phyloP scores from a whole-genome alignment of 164 flowering plant species.

The grape (Vitis vinifera) region ASM3070453v1 NC_081805.1:376501-377000 shows the following conservation, averaged over 20 bases:
- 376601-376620: too few relatives aligned
- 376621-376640: background rate
- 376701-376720: conserved; percentile 60
- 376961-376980: conserved; percentile 17
- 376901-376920: conserved; percentile 44
- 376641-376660: background rate
- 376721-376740: conserved; percentile 59
- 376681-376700: conserved; percentile 55
- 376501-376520: conserved; percentile 48
- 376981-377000: conserved; percentile 46
- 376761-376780: background rate
- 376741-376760: conserved; percentile 30
- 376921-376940: conserved; percentile 55
- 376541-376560: conserved; percentile 58
- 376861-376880: conserved; percentile 37
- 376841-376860: conserved; percentile 36
- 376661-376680: conserved; percentile 55
- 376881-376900: conserved; percentile 50
- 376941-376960: conserved; percentile 30
- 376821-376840: conserved; percentile 26
- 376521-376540: conserved; percentile 51
- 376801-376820: conserved; percentile 36
- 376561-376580: conserved; percentile 57
- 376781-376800: conserved; percentile 41
- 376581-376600: background rate